Evolutionary conservation across 306 rosid genomes (phyloP).

Genomic region (Sophora flavescens): DNA sequence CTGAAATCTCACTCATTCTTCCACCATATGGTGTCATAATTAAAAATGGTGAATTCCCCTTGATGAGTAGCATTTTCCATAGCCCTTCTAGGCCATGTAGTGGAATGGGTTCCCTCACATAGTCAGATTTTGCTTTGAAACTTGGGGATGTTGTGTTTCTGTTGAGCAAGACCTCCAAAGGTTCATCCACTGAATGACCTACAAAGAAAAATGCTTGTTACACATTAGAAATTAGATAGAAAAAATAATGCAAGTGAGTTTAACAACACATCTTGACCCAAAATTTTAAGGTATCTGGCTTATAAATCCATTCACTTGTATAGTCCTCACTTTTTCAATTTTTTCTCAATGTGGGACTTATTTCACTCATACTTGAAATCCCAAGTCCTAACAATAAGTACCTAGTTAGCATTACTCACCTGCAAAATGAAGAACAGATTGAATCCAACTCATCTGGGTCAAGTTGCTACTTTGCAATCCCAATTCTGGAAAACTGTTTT

Average conservation of each 20-base stretch:
- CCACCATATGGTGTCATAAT: conserved; percentile 53
- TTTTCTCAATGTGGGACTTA: too few species aligned
- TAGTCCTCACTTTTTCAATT: too few species aligned
- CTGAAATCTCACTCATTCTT: conserved; percentile 49
- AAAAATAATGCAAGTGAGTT: too few species aligned
- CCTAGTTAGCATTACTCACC: neutral
- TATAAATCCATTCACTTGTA: too few species aligned
- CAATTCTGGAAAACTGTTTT: conserved; percentile 35
- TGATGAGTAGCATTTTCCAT: conserved; percentile 36
- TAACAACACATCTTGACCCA: too few species aligned
- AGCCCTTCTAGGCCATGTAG: conserved; percentile 38
- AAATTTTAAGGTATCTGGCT: too few species aligned
- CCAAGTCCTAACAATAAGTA: too few species aligned
- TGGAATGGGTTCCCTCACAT: conserved; percentile 42
- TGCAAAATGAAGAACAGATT: conserved; percentile 34
- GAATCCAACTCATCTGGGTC: conserved; percentile 48
- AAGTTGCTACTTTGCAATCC: conserved; percentile 33
- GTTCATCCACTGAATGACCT: neutral
- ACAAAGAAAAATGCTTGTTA: neutral
- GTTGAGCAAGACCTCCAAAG: conserved; percentile 42
- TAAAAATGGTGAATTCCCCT: neutral
- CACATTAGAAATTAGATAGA: too few species aligned
- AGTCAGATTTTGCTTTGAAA: conserved; percentile 53
- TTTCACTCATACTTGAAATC: too few species aligned
- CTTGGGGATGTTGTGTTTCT: conserved; percentile 33